phyloP scores from a whole-genome alignment of 2,329 filamentous ascomycete genomes.

The Elsinoe australis region DNA sequence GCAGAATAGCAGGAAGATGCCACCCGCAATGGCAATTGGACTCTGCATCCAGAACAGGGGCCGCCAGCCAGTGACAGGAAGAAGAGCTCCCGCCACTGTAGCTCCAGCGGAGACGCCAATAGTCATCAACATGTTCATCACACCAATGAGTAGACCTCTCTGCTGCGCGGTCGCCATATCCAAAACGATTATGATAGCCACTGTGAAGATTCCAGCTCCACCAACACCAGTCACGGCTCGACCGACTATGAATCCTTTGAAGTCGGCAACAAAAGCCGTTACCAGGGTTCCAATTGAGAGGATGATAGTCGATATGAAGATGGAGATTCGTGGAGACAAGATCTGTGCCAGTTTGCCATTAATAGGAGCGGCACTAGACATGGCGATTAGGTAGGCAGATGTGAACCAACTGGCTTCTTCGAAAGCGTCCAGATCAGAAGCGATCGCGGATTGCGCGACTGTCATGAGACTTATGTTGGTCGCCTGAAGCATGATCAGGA shows the following conservation, averaged over 20 bases:
- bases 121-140: constrained; percentile 67
- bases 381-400: constrained; percentile 62
- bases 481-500: constrained; percentile 38
- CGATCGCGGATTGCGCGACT: constrained; percentile 70
- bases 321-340: constrained; percentile 60
- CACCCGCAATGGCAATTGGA: constrained; percentile 55
- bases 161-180: constrained; percentile 60
- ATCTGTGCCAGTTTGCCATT: constrained; percentile 65
- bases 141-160: constrained; percentile 64
- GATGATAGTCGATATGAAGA: constrained; percentile 53
- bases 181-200: constrained; percentile 68
- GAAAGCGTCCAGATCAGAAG: constrained; percentile 66
- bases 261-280: constrained; percentile 53
- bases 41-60: constrained; percentile 66
- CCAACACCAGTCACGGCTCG: constrained; percentile 62
- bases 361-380: constrained; percentile 57
- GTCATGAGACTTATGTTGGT: constrained; percentile 74
- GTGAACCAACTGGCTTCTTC: constrained; percentile 72
- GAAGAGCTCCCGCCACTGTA: constrained; percentile 59
- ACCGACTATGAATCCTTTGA: constrained; percentile 60
- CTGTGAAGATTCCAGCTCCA: constrained; percentile 62
- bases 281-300: constrained; percentile 57
- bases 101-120: constrained; percentile 64
- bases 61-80: constrained; percentile 62
- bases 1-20: constrained; percentile 54